Evolutionary conservation across 306 rosid species (phyloP).

Genomic region (Sicyos baderoa): DNA sequence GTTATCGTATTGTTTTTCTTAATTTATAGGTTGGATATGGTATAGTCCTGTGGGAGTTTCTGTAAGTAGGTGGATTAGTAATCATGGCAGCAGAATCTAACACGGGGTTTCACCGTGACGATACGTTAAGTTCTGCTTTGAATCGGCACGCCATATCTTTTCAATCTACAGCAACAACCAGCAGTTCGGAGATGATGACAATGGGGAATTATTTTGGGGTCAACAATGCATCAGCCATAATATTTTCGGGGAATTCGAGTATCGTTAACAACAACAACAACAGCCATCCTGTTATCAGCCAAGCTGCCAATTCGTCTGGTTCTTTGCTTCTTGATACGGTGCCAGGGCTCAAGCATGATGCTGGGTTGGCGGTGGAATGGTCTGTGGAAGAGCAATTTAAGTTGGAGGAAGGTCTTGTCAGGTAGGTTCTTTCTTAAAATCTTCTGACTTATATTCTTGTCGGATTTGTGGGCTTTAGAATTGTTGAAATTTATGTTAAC

Average conservation of each 20-base stretch:
- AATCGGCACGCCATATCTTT: constrained; percentile 77
- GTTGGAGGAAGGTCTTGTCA: constrained; percentile 74
- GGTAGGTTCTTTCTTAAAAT: constrained; percentile 41
- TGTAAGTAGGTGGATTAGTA: constrained; percentile 2
- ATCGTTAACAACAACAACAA: constrained; percentile 36
- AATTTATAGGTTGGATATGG: constrained; percentile 28
- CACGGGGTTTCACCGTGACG: constrained; percentile 54
- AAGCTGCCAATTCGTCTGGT: constrained; percentile 43
- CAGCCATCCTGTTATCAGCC: constrained; percentile 49
- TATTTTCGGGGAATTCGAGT: constrained; percentile 55
- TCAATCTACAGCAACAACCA: constrained; percentile 63
- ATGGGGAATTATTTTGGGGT: constrained; percentile 57
- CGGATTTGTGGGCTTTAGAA: neutral
- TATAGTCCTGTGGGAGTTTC: constrained; percentile 26
- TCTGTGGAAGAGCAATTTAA: constrained; percentile 78
- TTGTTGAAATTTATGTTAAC: neutral
- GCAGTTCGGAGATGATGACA: constrained; percentile 74
- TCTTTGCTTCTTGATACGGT: constrained; percentile 76
- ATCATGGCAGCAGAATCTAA: constrained; percentile 78
- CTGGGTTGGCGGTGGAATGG: constrained; percentile 95
- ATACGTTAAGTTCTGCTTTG: constrained; percentile 43
- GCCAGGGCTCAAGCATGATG: constrained; percentile 84
- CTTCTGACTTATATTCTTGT: neutral
- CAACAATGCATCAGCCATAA: constrained; percentile 43
- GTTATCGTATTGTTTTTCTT: constrained; percentile 1